Percentiles rank a stretch among this genome's conserved stretches.
Evolutionary conservation across 768 basidiomycete genomes (phyloP).

Genomic region (Lentinus tigrinus): DNA sequence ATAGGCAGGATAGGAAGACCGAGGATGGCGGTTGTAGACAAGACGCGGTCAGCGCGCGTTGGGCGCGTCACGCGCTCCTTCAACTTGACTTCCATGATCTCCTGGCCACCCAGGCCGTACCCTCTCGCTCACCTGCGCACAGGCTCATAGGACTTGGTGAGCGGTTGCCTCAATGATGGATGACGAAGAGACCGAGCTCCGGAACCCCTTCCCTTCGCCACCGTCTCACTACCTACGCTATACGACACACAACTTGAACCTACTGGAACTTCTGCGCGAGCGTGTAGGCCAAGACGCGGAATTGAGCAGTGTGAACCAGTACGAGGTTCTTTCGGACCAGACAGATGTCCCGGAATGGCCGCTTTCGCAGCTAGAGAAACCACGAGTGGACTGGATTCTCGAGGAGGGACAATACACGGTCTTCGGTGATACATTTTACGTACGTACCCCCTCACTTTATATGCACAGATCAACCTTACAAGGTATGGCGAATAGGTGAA

Average conservation of each 20-base stretch:
- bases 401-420: constrained; percentile 81
- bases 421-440: constrained; percentile 90
- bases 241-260: constrained; percentile 67
- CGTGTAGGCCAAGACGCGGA: constrained; percentile 39
- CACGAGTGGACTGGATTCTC: constrained; percentile 87
- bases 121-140: background rate
- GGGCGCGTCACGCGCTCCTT: background rate
- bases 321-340: constrained; percentile 67
- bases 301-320: constrained; percentile 47
- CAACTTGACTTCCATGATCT: background rate
- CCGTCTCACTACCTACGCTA: constrained; percentile 83
- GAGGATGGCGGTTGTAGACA: background rate
- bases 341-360: constrained; percentile 77
- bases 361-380: constrained; percentile 74
- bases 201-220: constrained; percentile 88
- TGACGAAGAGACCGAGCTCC: constrained; percentile 71
- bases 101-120: background rate
- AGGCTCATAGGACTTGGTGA: background rate
- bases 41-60: background rate
- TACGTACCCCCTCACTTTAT: constrained; percentile 38
- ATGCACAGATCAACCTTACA: constrained; percentile 12
- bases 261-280: constrained; percentile 62
- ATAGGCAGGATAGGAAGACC: background rate
- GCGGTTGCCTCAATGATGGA: constrained; percentile 41
- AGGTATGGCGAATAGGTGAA: constrained; percentile 54